Evolutionary conservation across 2,329 filamentous ascomycete species (phyloP).

Genomic region (Aureobasidium mangrovei): DNA sequence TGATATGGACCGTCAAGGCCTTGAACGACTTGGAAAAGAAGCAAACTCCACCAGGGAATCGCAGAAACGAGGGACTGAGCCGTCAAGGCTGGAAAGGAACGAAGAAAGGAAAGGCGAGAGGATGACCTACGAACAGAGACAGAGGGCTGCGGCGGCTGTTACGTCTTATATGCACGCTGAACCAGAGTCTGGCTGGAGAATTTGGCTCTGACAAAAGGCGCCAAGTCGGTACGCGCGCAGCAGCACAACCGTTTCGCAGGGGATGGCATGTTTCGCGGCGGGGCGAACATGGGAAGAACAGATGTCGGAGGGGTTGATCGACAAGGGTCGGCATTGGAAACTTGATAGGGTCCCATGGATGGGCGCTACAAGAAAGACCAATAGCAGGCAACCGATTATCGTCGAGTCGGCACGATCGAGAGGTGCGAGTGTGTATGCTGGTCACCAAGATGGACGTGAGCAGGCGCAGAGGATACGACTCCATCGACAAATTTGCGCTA

Average conservation of each 20-base stretch:
- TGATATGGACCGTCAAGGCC: conserved; percentile 14
- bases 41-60: conserved; percentile 5
- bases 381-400: not conserved
- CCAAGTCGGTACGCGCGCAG: not conserved
- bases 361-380: not conserved
- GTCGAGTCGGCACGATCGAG: conserved; percentile 1
- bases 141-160: not conserved
- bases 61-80: conserved; percentile 7
- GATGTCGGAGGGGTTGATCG: conserved; percentile 5
- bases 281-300: not conserved
- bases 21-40: conserved; percentile 7
- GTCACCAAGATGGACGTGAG: not conserved
- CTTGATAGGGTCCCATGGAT: not conserved
- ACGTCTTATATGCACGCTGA: not conserved
- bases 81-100: conserved; percentile 15
- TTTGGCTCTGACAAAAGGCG: not conserved
- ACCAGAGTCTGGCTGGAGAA: not conserved
- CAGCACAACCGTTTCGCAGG: conserved; percentile 6
- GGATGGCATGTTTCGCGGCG: conserved; percentile 8
- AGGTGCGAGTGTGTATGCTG: not conserved
- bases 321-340: not conserved
- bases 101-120: not conserved
- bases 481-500: not conserved
- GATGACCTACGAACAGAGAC: not conserved
- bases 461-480: not conserved